Conservation (phyloP, 1,284 basidiomycete genomes). For the Trichosporon sp. region DNA sequence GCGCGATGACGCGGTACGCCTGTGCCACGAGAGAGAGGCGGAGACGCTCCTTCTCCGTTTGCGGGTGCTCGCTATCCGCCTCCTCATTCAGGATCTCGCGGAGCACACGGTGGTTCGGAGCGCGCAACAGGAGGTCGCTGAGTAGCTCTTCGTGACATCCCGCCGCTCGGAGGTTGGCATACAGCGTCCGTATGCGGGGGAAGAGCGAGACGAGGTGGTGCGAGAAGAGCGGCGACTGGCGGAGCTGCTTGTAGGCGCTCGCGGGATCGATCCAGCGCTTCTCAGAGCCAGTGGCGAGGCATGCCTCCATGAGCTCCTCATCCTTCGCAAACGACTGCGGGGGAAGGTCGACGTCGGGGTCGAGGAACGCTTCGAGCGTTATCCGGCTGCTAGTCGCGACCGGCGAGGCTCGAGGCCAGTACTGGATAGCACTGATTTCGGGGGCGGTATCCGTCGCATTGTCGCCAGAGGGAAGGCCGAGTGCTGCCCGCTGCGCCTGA, state of each 20-base stretch:
- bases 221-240: constrained; percentile 35
- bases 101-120: constrained; percentile 37
- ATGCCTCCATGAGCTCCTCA: constrained; percentile 39
- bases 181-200: constrained; percentile 33
- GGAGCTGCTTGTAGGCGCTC: constrained; percentile 38
- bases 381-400: constrained; percentile 38
- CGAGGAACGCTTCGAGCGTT: constrained; percentile 37
- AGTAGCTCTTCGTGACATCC: constrained; percentile 42
- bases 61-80: constrained; percentile 23
- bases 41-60: constrained; percentile 17
- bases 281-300: constrained; percentile 11
- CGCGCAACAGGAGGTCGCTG: constrained; percentile 40
- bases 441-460: background rate
- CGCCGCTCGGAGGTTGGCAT: constrained; percentile 32
- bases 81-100: constrained; percentile 38
- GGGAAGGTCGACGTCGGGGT: constrained; percentile 6
- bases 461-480: background rate
- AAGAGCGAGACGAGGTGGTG: constrained; percentile 37
- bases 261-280: constrained; percentile 37
- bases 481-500: background rate
- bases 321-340: constrained; percentile 37
- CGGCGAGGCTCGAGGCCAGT: constrained; percentile 26
- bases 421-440: background rate
- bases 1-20: constrained; percentile 25
- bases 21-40: constrained; percentile 28